Base-by-base conservation (phyloP, 768 basidiomycete species). In the Boletus rufocinnamomeus region DNA sequence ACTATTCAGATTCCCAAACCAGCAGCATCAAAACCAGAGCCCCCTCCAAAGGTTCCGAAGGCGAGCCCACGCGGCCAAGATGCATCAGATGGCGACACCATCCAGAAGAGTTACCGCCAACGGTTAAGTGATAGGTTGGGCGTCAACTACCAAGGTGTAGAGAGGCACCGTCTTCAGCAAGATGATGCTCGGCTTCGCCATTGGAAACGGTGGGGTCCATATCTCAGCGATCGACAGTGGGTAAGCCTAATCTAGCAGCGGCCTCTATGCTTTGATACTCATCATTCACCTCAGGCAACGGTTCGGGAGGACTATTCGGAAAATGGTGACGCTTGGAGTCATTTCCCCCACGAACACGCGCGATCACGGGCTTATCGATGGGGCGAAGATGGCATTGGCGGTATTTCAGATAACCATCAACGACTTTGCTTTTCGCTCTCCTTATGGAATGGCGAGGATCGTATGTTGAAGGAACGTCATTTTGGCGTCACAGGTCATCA, bases 201-300 rank as follows among this genome's bases (percentile, higher is more conserved):
- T 74, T 99, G 97, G 97, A 98, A 98, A 76, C 82, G 93, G 66
- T 98, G 96, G 96, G 97, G 97, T 21, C 97, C 97, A 17, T 99
- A 99, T 77, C 82, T 99, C 52, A 89, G 88, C 58, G 97, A 99
- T 75, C 82, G 97, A 58, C 97, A 98, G 80, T 99, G 97, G 97
- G 96, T 93, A 60, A 63, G 88, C 30, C 3, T 21, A 25, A 40
- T 28, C 23, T 69, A n/a, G 23, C 19, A 27, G 21, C 32, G 17
- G 3, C 51, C 7, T 43, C 28, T 32, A 16, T 56, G 7, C 35
- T 47, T 54, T 23, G 46, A 55, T 66, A 56, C 56, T 59, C 54
- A 52, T 28, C 55, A 5, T 47, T 21, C 56, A 8, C 65, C 49
- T 9, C 64, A 98, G 95, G 96, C 95, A 23, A 98, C 96, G 23